Base-by-base conservation (phyloP, 2,329 filamentous ascomycete genomes). In the Talaromyces rugulosus region DNA sequence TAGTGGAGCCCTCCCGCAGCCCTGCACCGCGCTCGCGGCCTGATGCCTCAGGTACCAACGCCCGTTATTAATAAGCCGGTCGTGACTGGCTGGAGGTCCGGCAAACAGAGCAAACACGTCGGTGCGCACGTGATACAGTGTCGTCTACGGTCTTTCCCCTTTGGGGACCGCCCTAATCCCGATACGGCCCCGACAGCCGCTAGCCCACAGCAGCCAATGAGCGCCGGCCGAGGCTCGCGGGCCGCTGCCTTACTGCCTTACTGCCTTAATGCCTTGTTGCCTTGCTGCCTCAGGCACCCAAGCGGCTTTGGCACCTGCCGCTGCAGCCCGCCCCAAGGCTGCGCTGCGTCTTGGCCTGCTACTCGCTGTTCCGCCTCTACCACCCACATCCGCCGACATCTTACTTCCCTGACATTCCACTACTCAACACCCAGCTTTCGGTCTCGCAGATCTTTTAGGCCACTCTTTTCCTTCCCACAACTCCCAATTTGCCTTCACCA, bases 351-450 rank as follows among this genome's bases (percentile, higher is more conserved):
- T 52, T 61, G 56, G 66, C 56, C 52, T 62, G 58, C 57, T 62
- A 71, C 68, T 72, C 69, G 67, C 63, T 64, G 63, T 61, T 55
- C 56, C 62, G 56, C 57, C 36, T 62, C 56, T 64, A 63, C 66
- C 66, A 66, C 66, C 56, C 58, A 65, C 61, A 59, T 59, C 61
- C 52, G 65, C 65, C 67, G 62, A 66, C 67, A 66, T 69, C 66
- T 70, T 69, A 69, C 66, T 72, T 70, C 69, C 67, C 69, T 68
- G 69, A 72, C 71, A 73, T 73, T 68, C 57, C 63, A 59, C 62
- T 64, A 59, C 56, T 44, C 61, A 56, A 57, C 40, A 53, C 70
- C 56, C 70, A 68, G 71, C 74, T 72, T 70, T 71, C 68, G 68
- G 66, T 58, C 62, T 69, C 68, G 61, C 61, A 62, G 61, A 62